Evolutionary conservation across 305 asterid genomes (phyloP).

Genomic region (Fraxinus latifolia): DNA sequence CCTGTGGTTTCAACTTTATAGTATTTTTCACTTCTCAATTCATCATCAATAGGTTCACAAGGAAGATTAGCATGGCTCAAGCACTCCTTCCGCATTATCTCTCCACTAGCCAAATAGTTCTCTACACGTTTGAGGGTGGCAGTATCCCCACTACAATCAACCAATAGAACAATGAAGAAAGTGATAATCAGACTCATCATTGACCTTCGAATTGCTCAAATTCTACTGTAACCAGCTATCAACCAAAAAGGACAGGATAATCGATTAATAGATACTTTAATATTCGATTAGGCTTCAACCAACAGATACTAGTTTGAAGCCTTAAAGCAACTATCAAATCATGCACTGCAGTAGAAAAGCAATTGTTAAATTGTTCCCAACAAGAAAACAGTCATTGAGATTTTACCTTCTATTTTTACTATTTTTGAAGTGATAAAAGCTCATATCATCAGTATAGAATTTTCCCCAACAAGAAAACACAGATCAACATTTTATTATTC

Average conservation of each 20-base stretch:
- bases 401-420: not conserved
- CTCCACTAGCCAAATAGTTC: slow-evolving; percentile 58
- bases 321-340: not conserved
- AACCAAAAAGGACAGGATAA: not conserved
- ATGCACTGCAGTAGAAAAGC: not conserved
- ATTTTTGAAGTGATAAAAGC: not conserved
- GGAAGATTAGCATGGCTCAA: slow-evolving; percentile 59
- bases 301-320: not conserved
- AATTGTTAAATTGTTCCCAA: not conserved
- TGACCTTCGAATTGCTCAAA: not conserved
- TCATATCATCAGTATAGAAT: not conserved
- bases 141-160: slow-evolving; percentile 48
- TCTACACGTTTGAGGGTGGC: slow-evolving; percentile 42
- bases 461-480: not conserved
- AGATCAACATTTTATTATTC: not conserved
- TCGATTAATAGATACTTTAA: not conserved
- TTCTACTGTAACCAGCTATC: not conserved
- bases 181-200: not conserved
- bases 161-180: slow-evolving; percentile 7
- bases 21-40: slow-evolving; percentile 40
- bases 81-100: slow-evolving; percentile 66
- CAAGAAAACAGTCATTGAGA: not conserved
- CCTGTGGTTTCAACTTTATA: slow-evolving; percentile 62
- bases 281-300: not conserved
- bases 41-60: slow-evolving; percentile 47